Evolutionary conservation across 441 rosid species (phyloP).

Genomic region (Brassica balearica): DNA sequence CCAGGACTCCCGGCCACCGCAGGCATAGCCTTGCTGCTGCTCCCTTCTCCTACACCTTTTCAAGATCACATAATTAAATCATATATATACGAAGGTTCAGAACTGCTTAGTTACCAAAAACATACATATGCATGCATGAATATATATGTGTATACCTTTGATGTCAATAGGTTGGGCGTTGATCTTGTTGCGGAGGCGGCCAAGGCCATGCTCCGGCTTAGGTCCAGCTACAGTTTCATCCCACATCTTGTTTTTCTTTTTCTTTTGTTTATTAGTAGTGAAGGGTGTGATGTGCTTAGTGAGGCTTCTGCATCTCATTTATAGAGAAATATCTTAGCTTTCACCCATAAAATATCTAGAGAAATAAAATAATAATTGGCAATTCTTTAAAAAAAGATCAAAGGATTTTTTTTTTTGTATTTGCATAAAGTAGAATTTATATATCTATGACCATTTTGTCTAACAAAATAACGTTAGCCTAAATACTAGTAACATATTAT

Average conservation of each 20-base stretch:
- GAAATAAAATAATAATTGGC: background rate
- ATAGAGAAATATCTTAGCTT: slow-evolving; percentile 32
- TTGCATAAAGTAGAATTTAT: background rate
- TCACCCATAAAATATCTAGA: slow-evolving; percentile 27
- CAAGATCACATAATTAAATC: background rate
- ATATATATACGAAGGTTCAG: background rate
- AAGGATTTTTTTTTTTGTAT: background rate
- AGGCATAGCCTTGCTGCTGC: slow-evolving; percentile 31
- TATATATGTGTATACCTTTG: slow-evolving; percentile 49
- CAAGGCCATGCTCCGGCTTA: slow-evolving; percentile 88
- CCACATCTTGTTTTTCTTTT: slow-evolving; percentile 59
- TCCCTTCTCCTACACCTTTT: slow-evolving; percentile 42
- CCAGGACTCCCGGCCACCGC: slow-evolving; percentile 49
- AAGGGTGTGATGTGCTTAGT: slow-evolving; percentile 1
- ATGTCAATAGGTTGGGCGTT: slow-evolving; percentile 52
- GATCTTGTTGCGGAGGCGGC: slow-evolving; percentile 71
- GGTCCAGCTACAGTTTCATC: slow-evolving; percentile 91
- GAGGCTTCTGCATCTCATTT: slow-evolving; percentile 17
- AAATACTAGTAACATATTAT: background rate
- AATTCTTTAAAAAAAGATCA: background rate
- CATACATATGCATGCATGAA: background rate
- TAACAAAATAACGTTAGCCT: background rate
- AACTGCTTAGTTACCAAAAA: background rate
- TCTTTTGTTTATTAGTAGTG: background rate
- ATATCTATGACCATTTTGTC: background rate